Percentiles rank a stretch among this genome's conserved stretches.
phyloP scores from a whole-genome alignment of 805 yeast genomes.

The Suhomyces vadensis region DNA sequence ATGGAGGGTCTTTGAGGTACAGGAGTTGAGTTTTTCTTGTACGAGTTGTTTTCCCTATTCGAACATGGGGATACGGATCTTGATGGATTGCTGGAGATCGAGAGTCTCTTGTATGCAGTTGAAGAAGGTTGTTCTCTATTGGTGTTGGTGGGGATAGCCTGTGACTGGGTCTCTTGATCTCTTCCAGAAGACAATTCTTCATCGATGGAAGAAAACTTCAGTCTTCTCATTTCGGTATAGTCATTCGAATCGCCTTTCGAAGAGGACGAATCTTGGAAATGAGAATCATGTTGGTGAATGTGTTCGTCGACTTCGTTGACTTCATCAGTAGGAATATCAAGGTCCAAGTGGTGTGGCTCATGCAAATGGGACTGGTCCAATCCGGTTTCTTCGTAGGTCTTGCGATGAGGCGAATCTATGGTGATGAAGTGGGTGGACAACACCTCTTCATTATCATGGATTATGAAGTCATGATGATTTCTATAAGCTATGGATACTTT shows the following conservation, averaged over 20 bases:
- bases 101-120: constrained; percentile 14
- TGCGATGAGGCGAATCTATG: constrained; percentile 35
- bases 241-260: background rate
- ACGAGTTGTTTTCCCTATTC: constrained; percentile 2
- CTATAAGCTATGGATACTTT: constrained; percentile 80
- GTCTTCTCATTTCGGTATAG: constrained; percentile 2
- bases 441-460: constrained; percentile 66
- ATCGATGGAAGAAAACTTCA: background rate
- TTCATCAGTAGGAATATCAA: background rate
- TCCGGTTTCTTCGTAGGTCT: background rate
- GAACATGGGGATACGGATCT: constrained; percentile 29
- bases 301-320: too few species aligned
- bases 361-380: background rate
- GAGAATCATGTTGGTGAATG: background rate
- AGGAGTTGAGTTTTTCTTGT: constrained; percentile 15
- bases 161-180: background rate
- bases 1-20: constrained; percentile 35
- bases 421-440: constrained; percentile 57
- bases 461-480: constrained; percentile 62
- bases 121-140: constrained; percentile 1
- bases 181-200: constrained; percentile 5
- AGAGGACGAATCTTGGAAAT: background rate
- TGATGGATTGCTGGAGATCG: constrained; percentile 14
- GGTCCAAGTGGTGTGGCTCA: background rate
- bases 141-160: background rate